Base-by-base conservation (phyloP, 805 yeast genomes). In the Saccharomycopsis sp. region DNA sequence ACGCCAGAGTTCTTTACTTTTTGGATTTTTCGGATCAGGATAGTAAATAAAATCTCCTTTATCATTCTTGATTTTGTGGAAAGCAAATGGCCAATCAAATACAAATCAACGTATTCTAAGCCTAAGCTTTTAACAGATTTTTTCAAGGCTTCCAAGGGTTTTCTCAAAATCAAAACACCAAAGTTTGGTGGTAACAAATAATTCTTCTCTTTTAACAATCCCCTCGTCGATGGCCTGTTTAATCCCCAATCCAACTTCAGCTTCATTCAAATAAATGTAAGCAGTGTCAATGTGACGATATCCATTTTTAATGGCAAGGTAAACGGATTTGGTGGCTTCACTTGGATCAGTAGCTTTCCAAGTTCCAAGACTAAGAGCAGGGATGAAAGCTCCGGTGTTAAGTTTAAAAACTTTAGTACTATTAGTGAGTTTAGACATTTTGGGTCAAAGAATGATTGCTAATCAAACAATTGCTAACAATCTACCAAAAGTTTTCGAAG, bases 41-140 rank as follows among this genome's bases (percentile, higher is more conserved):
- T n/a, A n/a, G 10, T 8, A 10, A 23, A 23, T 10, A 6, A 8
- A 8, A 23, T 23, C 6, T 23, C 10, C 26, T 23, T 10, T 10
- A 20, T 18, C 9, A 20, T 10, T 18, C 10, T 9, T 5, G 40
- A 69, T 87, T 56, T 67, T 83, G 55, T 79, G 78, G 63, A 77
- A 79, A 17, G 95, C 82, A 59, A 85, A 69, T 53, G 95, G 96
- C 76, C 85, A 86, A 59, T 86, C 62, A 82, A 79, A 66, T 74
- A 84, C 51, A 86, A 62, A 61, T 86, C 96, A 47, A 86, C 49
- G 66, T 86, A 86, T 35, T 82, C 94, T 49, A 85, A 64, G 13
- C 72, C 66, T 66, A 87, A 66, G 58, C 83, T 94, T 20, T 59
- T 51, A 51, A 86, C 67, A 29, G 85, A 78, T 52, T 67, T 71